phyloP scores from a whole-genome alignment of 306 rosid species.

The Sicyos baderoa region DNA sequence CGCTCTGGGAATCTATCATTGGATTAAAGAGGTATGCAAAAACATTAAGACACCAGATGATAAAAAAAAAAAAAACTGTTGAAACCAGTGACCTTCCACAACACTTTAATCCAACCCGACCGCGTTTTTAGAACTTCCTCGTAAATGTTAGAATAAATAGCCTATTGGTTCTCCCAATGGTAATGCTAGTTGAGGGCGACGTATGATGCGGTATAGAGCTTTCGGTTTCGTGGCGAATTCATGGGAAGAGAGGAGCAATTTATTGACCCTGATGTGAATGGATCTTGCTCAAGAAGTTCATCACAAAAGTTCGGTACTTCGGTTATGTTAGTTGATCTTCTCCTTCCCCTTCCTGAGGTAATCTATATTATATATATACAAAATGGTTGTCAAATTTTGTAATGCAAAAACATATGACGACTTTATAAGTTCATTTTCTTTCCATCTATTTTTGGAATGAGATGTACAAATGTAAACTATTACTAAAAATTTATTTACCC shows the following conservation, averaged over 20 bases:
- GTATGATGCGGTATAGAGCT: conserved; percentile 13
- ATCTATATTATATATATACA: conserved; percentile 9
- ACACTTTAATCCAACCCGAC: not conserved
- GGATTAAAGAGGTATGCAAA: conserved; percentile 32
- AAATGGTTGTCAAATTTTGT: conserved; percentile 20
- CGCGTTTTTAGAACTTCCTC: conserved; percentile 2
- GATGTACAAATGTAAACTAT: conserved; percentile 10
- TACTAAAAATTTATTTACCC: not conserved
- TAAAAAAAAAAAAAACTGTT: not conserved
- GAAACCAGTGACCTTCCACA: conserved; percentile 16
- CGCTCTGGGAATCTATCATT: conserved; percentile 55
- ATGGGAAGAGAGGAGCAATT: conserved; percentile 15
- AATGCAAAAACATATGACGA: conserved; percentile 16
- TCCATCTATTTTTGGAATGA: conserved; percentile 18
- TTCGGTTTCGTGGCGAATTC: conserved; percentile 15
- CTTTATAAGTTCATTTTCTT: conserved; percentile 13
- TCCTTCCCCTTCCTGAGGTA: conserved; percentile 13
- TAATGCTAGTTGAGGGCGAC: conserved; percentile 3
- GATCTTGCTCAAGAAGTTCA: not conserved
- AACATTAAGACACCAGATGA: conserved; percentile 22
- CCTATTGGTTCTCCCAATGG: conserved; percentile 14
- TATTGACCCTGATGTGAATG: not conserved
- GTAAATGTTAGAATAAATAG: conserved; percentile 10
- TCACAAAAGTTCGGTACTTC: conserved; percentile 2
- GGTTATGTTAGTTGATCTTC: not conserved